phyloP scores from a whole-genome alignment of 2,329 filamentous ascomycete genomes.

The Neoarthrinium moseri region DNA sequence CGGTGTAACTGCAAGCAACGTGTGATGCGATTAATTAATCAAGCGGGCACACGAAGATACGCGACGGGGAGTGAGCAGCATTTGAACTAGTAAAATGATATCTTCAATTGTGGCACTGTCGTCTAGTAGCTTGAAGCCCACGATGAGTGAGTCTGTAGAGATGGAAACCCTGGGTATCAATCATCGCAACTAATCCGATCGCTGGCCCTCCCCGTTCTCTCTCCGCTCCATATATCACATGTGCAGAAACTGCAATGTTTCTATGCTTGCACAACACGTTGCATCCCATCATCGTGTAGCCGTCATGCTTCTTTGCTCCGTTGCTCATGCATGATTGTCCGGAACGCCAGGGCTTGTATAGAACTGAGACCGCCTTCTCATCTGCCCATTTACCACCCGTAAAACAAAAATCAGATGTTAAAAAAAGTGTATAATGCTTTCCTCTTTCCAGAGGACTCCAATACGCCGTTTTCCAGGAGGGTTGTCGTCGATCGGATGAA shows the following conservation, averaged over 20 bases:
- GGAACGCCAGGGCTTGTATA: slow-evolving; percentile 11
- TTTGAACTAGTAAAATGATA: neutral
- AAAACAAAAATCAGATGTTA: neutral
- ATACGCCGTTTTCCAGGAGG: slow-evolving; percentile 9
- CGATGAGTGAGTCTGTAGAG: neutral
- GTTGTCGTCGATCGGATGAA: slow-evolving; percentile 8
- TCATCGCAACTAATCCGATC: slow-evolving; percentile 7
- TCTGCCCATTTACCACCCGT: slow-evolving; percentile 6
- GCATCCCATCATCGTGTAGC: slow-evolving; percentile 9
- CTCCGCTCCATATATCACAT: slow-evolving; percentile 3
- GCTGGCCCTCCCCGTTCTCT: slow-evolving; percentile 9
- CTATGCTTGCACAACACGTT: slow-evolving; percentile 4
- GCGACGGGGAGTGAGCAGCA: neutral
- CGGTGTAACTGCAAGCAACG: too few relatives aligned
- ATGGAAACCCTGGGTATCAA: neutral
- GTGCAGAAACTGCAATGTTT: neutral
- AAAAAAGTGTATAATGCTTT: slow-evolving; percentile 1
- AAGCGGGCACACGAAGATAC: neutral
- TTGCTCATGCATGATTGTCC: slow-evolving; percentile 9
- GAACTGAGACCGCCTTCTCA: slow-evolving; percentile 9
- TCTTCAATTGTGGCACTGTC: slow-evolving; percentile 9
- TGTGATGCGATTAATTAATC: too few relatives aligned
- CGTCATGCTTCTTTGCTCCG: slow-evolving; percentile 9
- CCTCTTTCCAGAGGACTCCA: slow-evolving; percentile 7
- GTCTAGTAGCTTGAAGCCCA: slow-evolving; percentile 11